A percentile compares a stretch with the other conserved stretches of the same genome.
Evolutionary conservation across 108 stramenopile genomes (phyloP).

Genomic region (Skeletonema menzelii): DNA sequence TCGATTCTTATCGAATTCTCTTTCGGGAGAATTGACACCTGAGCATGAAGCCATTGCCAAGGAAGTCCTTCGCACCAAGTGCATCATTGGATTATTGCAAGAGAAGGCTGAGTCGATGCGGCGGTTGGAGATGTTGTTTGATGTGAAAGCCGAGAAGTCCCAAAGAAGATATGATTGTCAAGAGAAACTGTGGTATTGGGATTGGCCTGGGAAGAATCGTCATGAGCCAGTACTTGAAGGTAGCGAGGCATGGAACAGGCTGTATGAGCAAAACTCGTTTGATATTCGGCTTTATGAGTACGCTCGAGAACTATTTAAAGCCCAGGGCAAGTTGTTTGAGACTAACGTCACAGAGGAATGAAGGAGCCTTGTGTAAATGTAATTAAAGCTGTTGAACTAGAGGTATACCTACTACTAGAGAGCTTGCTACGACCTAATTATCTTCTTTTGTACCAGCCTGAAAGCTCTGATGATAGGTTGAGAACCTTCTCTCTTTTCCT

Average conservation of each 20-base stretch:
- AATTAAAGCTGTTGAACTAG: not conserved
- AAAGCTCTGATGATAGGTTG: too few species aligned
- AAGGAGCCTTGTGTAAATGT: not conserved
- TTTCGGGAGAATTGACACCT: constrained; percentile 47
- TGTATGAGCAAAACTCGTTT: constrained; percentile 30
- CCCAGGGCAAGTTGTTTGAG: constrained; percentile 44
- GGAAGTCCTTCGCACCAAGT: constrained; percentile 56
- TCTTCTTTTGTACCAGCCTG: too few species aligned
- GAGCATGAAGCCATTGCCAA: constrained; percentile 42
- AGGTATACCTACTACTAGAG: too few species aligned
- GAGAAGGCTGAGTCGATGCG: constrained; percentile 35
- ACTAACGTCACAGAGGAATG: not conserved
- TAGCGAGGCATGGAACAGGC: constrained; percentile 25
- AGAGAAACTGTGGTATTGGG: constrained; percentile 47
- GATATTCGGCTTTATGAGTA: constrained; percentile 46
- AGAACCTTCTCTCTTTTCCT: too few species aligned
- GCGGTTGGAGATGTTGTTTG: constrained; percentile 43
- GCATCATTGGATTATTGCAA: constrained; percentile 49
- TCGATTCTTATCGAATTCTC: constrained; percentile 46
- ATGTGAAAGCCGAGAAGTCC: constrained; percentile 21
- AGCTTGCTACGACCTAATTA: too few species aligned
- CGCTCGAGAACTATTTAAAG: constrained; percentile 45
- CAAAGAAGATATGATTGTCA: constrained; percentile 43
- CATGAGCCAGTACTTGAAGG: constrained; percentile 38
- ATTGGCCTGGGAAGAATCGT: constrained; percentile 55